Base-by-base conservation (phyloP, 352 stramenopile genomes). In the Peronospora destructor region DNA sequence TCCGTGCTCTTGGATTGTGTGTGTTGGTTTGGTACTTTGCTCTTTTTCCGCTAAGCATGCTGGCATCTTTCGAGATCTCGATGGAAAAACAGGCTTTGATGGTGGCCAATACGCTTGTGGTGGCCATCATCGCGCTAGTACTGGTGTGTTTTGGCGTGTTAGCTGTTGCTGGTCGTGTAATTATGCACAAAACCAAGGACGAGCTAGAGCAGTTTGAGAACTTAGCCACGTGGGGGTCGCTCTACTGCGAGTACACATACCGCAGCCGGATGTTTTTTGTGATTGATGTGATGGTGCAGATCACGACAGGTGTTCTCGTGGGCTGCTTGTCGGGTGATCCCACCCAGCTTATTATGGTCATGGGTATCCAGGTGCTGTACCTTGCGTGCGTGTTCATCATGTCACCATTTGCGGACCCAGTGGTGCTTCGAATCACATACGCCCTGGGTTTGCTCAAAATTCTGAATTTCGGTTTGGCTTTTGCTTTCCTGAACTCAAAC, bases 171-270 rank as follows among this genome's bases (percentile, higher is more conserved):
- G 64, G 59, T n/a, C 75, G 74, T 43, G 60, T 73, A 11, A 76
- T 90, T 25, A 64, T 75, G 51, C 58, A 74, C 35, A 76, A 73
- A 48, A 76, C 58, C 1, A 72, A 84, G 55, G 60, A 73, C 7
- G 58, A 84, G 38, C 56, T 89, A 26, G 64, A 71, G 26, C 67
- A 84, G 39, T 83, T 71, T 34, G 66, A 78, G 29, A 76, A 73
- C 32, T 49, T 83, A 34, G 78, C 73, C 12, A 79, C 65, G 4
- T 86, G 72, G 66, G 78, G 75, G 1, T 70, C 64, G 29, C 64
- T 87, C 17, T 89, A 86, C 49, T 71, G 63, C 33, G 73, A 82
- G 38, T 82, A 74, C 53, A 69, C 57, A 26, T 85, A 85, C 56
- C 63, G 56, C 16, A 71, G 59, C 30, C 78, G 78, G 8, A 71